Conservation (phyloP, 768 basidiomycete genomes). For the Suillus occidentalis region DNA sequence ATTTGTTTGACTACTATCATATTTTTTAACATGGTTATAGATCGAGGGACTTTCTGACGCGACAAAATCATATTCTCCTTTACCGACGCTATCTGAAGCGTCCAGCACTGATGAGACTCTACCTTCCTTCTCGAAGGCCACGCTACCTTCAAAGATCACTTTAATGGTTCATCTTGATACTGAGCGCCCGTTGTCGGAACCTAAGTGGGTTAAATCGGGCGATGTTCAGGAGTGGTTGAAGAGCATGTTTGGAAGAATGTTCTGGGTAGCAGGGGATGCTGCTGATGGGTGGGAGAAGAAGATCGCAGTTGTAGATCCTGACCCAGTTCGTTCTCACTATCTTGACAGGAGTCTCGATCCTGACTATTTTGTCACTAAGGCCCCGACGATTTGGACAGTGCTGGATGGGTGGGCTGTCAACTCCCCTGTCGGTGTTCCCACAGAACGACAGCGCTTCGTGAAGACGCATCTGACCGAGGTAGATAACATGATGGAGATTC, state of each 20-base stretch:
- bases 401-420: slow-evolving; percentile 89
- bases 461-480: slow-evolving; percentile 84
- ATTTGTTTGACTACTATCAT: slow-evolving; percentile 7
- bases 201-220: slow-evolving; percentile 95
- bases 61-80: slow-evolving; percentile 66
- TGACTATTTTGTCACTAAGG: slow-evolving; percentile 43
- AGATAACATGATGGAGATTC: slow-evolving; percentile 90
- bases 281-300: slow-evolving; percentile 95
- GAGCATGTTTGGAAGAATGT: slow-evolving; percentile 85
- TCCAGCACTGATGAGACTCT: slow-evolving; percentile 59
- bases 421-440: slow-evolving; percentile 71
- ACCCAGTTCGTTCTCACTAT: slow-evolving; percentile 67
- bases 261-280: slow-evolving; percentile 80
- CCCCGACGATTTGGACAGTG: slow-evolving; percentile 88
- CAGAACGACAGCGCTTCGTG: slow-evolving; percentile 84
- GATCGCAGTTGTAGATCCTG: slow-evolving; percentile 89
- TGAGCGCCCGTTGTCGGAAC: slow-evolving; percentile 86
- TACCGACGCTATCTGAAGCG: slow-evolving; percentile 45
- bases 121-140: slow-evolving; percentile 66
- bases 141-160: slow-evolving; percentile 55
- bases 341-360: not conserved
- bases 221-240: slow-evolving; percentile 93
- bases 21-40: slow-evolving; percentile 38
- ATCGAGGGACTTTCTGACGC: slow-evolving; percentile 73
- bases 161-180: slow-evolving; percentile 82